Conservation (phyloP, 805 yeast genomes). For the Diddensiella transvaalensis region DNA sequence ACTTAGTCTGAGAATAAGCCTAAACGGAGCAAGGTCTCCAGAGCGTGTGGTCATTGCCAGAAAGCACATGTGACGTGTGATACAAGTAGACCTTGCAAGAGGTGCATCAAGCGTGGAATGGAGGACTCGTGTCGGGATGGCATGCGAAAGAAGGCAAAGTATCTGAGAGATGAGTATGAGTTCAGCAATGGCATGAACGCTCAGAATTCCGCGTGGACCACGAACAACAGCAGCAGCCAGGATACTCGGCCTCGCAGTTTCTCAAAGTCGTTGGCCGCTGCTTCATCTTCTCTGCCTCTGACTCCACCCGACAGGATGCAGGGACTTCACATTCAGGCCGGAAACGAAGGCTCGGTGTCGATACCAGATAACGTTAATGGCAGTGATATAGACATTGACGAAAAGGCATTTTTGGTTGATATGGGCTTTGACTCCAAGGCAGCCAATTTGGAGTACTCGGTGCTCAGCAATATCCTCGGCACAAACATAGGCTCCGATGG, state of each 20-base stretch:
- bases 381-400: background rate
- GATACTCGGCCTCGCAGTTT: background rate
- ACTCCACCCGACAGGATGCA: constrained; percentile 17
- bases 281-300: constrained; percentile 10
- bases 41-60: constrained; percentile 88
- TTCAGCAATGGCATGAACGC: background rate
- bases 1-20: background rate
- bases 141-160: constrained; percentile 71
- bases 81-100: constrained; percentile 64
- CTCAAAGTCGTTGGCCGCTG: background rate
- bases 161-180: constrained; percentile 57
- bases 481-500: constrained; percentile 3
- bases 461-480: constrained; percentile 32
- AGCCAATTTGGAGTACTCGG: constrained; percentile 37
- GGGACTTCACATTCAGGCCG: background rate
- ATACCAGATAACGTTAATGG: background rate
- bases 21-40: constrained; percentile 53
- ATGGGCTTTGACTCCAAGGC: constrained; percentile 34
- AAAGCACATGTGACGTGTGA: constrained; percentile 89
- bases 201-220: background rate
- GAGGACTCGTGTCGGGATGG: constrained; percentile 74
- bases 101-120: constrained; percentile 67
- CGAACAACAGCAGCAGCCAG: background rate
- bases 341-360: background rate
- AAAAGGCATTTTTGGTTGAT: background rate